These are phyloP conservation scores for Pinus taeda DNA, from an alignment of 75 land plant species.

Conservation along the genomic window DNA sequence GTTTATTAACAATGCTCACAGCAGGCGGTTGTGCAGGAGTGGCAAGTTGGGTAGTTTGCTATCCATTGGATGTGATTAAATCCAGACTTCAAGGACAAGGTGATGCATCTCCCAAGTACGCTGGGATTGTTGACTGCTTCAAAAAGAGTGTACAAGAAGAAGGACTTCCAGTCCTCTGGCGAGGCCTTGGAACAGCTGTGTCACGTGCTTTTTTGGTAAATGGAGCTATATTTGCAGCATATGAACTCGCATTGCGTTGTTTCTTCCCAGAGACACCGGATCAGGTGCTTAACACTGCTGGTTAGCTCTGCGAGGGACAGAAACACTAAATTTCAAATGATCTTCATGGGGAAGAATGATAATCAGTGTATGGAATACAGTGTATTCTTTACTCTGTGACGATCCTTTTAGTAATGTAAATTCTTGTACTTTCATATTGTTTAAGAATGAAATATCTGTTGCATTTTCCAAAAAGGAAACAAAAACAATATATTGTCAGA, in stretches of 20 bases:
- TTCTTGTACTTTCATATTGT: no score
- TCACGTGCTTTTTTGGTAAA: slow-evolving; percentile 88
- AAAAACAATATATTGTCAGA: no score
- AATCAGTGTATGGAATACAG: no score
- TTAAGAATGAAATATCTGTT: no score
- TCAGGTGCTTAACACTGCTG: slow-evolving; percentile 7
- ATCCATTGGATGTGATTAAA: slow-evolving; percentile 90
- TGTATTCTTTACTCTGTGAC: no score
- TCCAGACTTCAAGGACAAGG: slow-evolving; percentile 82
- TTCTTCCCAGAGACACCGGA: slow-evolving; percentile 15
- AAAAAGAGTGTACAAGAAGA: slow-evolving; percentile 70
- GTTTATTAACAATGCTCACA: slow-evolving; percentile 70
- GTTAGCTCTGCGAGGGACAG: not conserved
- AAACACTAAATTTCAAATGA: no score
- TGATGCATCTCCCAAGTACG: slow-evolving; percentile 32
- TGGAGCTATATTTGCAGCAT: slow-evolving; percentile 92
- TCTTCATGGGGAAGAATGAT: no score
- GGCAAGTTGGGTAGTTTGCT: slow-evolving; percentile 91
- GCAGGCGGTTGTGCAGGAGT: slow-evolving; percentile 97
- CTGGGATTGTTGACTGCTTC: slow-evolving; percentile 84
- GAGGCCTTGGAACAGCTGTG: slow-evolving; percentile 85
- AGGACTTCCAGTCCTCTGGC: slow-evolving; percentile 77
- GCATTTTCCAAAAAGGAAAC: no score
- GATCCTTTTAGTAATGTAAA: no score
- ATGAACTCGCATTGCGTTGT: slow-evolving; percentile 70